These are phyloP conservation scores for Alternaria rosae DNA, from an alignment of 2,329 filamentous ascomycete species.

Conservation along the genomic window DNA sequence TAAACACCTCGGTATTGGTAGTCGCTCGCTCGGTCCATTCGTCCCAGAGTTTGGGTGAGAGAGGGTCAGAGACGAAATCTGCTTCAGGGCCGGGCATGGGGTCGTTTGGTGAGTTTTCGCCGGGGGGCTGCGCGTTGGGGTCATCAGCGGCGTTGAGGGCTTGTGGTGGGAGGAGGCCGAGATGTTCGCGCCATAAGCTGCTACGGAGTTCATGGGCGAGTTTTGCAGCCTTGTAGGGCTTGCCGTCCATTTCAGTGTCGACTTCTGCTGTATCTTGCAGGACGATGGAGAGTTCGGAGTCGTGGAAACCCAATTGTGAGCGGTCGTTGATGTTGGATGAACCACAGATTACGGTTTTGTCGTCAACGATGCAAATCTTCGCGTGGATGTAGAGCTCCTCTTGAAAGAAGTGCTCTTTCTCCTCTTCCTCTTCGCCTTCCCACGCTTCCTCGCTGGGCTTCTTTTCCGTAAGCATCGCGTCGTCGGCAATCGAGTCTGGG, in stretches of 20 bases:
- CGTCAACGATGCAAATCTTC: slow-evolving; percentile 89
- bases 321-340: slow-evolving; percentile 93
- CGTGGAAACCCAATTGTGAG: slow-evolving; percentile 84
- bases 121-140: slow-evolving; percentile 79
- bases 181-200: slow-evolving; percentile 88
- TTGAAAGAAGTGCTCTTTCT: slow-evolving; percentile 89
- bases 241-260: slow-evolving; percentile 77
- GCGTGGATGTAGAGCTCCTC: slow-evolving; percentile 96
- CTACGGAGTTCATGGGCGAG: slow-evolving; percentile 83
- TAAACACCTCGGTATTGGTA: slow-evolving; percentile 76
- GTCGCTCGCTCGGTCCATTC: slow-evolving; percentile 74
- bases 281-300: slow-evolving; percentile 88
- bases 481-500: slow-evolving; percentile 74
- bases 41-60: slow-evolving; percentile 65
- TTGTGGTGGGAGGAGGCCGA: slow-evolving; percentile 81
- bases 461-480: slow-evolving; percentile 78
- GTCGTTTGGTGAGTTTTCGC: slow-evolving; percentile 71
- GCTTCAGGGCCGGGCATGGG: slow-evolving; percentile 74
- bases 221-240: slow-evolving; percentile 77
- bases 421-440: slow-evolving; percentile 75
- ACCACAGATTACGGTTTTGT: slow-evolving; percentile 83
- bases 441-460: slow-evolving; percentile 74
- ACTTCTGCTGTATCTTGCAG: slow-evolving; percentile 82
- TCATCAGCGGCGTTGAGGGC: slow-evolving; percentile 69
- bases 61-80: slow-evolving; percentile 67